Evolutionary conservation across 148 eudicot species (phyloP).

Genomic region (Vaccinium macrocarpon): DNA sequence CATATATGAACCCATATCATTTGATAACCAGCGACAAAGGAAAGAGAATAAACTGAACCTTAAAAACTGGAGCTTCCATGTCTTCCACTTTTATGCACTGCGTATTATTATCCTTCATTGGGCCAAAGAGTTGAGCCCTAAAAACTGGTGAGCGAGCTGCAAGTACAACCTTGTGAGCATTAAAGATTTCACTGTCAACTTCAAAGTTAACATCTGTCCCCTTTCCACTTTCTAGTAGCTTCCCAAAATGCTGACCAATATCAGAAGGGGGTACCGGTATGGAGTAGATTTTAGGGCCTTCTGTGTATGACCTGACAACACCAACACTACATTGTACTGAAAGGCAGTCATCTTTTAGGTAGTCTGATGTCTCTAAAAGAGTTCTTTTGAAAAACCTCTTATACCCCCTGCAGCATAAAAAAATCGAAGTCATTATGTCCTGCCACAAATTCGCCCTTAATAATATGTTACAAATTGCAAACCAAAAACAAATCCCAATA

Average conservation of each 20-base stretch:
- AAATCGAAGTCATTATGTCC: background rate
- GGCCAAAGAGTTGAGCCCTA: constrained; percentile 52
- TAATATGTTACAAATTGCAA: background rate
- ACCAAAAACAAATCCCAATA: background rate
- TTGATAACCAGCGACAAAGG: background rate
- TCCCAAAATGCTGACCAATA: constrained; percentile 41
- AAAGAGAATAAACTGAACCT: constrained; percentile 24
- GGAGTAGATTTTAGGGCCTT: constrained; percentile 34
- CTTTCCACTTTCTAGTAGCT: constrained; percentile 31
- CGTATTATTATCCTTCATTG: constrained; percentile 41
- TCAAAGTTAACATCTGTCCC: constrained; percentile 36
- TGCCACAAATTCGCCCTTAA: background rate
- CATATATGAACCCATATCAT: background rate
- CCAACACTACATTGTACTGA: constrained; percentile 38
- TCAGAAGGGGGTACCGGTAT: constrained; percentile 35
- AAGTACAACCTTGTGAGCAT: constrained; percentile 44
- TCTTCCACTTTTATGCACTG: constrained; percentile 37
- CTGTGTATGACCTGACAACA: constrained; percentile 35
- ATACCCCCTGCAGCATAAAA: constrained; percentile 39
- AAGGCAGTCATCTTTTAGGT: constrained; percentile 46
- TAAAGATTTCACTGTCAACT: constrained; percentile 38
- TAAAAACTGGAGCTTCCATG: constrained; percentile 45
- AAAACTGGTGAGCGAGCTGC: constrained; percentile 51
- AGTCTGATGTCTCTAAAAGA: constrained; percentile 39
- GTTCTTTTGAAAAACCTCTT: constrained; percentile 39